These are phyloP conservation scores for Polyplosphaeria fusca DNA, from an alignment of 495 filamentous ascomycete species.

Conservation along the genomic window DNA sequence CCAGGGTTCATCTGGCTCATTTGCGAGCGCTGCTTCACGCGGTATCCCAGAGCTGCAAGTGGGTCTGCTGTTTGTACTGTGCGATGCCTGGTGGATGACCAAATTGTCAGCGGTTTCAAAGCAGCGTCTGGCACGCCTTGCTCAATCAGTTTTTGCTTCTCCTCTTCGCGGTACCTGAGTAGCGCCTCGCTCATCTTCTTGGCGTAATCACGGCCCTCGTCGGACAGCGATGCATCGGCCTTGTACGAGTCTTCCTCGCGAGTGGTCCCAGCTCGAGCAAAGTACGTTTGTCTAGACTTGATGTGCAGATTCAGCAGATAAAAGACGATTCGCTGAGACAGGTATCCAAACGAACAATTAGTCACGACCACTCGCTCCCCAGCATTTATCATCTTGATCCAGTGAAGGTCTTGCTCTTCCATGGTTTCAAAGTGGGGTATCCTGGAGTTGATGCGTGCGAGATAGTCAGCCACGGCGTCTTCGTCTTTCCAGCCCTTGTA, in stretches of 20 bases:
- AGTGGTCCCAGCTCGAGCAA: conserved; percentile 73
- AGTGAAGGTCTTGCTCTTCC: conserved; percentile 89
- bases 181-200: conserved; percentile 81
- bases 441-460: conserved; percentile 80
- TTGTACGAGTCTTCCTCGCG: conserved; percentile 85
- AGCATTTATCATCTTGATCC: conserved; percentile 99
- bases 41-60: conserved; percentile 72
- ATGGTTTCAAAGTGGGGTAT: conserved; percentile 97
- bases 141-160: conserved; percentile 64
- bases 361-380: conserved; percentile 90
- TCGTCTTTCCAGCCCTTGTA: conserved; percentile 87
- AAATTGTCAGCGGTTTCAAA: conserved; percentile 79
- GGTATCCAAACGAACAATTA: conserved; percentile 91
- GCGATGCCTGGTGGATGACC: conserved; percentile 88
- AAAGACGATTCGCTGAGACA: conserved; percentile 94
- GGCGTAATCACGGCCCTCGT: conserved; percentile 81
- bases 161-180: conserved; percentile 74
- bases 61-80: conserved; percentile 88
- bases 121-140: conserved; percentile 63
- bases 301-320: conserved; percentile 97
- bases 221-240: conserved; percentile 76
- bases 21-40: conserved; percentile 84
- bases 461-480: conserved; percentile 87
- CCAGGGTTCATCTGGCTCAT: conserved; percentile 97
- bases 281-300: conserved; percentile 89